Evolutionary conservation across 352 stramenopile species (phyloP).

Genomic region (Vaucheria bursata): DNA sequence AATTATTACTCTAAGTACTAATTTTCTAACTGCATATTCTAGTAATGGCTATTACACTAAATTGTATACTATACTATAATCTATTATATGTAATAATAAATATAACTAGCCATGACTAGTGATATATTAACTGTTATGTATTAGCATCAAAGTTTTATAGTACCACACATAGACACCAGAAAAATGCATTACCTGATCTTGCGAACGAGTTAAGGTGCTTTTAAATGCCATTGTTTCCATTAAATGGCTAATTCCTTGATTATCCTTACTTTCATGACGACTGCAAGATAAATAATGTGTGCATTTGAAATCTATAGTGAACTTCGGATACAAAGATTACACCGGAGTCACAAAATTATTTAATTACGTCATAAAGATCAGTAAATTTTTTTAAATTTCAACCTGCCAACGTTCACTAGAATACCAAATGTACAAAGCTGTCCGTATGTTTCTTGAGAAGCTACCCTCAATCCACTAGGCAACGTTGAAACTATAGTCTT

Average conservation of each 20-base stretch:
- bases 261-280: slow-evolving; percentile 25
- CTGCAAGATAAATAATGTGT: too few relatives aligned
- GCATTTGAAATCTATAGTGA: not conserved
- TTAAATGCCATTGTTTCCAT: slow-evolving; percentile 91
- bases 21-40: too few relatives aligned
- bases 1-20: too few relatives aligned
- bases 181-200: slow-evolving; percentile 63
- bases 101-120: too few relatives aligned
- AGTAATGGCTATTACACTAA: too few relatives aligned
- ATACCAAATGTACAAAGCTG: slow-evolving; percentile 85
- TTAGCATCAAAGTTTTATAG: too few relatives aligned
- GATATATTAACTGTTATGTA: too few relatives aligned
- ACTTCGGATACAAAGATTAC: too few relatives aligned
- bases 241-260: slow-evolving; percentile 74
- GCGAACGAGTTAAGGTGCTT: slow-evolving; percentile 68
- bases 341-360: too few relatives aligned
- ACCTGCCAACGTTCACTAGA: slow-evolving; percentile 71
- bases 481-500: slow-evolving; percentile 82
- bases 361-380: not conserved
- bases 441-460: slow-evolving; percentile 90
- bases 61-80: too few relatives aligned
- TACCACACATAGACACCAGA: too few relatives aligned
- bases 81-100: too few relatives aligned
- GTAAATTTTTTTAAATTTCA: not conserved
- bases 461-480: slow-evolving; percentile 83